phyloP scores from a whole-genome alignment of 805 yeast genomes.

The Ogataea pilisensis region DNA sequence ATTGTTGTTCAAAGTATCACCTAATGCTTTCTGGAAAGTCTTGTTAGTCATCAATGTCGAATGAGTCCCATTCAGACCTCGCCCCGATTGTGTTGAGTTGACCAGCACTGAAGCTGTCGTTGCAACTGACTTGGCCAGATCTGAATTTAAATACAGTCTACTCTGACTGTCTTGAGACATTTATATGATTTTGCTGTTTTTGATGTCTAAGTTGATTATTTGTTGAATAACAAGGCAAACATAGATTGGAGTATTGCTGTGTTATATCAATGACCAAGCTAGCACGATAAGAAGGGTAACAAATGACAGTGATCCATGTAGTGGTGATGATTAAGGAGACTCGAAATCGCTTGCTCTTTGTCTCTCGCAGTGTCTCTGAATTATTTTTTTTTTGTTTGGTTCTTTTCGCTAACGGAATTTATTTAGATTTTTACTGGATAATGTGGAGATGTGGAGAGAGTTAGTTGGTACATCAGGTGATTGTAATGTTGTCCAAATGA shows the following conservation, averaged over 20 bases:
- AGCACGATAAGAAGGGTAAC: too few relatives aligned
- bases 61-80: constrained; percentile 13
- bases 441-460: background rate
- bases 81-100: constrained; percentile 20
- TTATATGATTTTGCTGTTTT: too few relatives aligned
- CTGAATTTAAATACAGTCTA: constrained; percentile 15
- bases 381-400: background rate
- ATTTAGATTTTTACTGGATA: background rate
- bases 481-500: too few relatives aligned
- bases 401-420: background rate
- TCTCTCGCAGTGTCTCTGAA: background rate
- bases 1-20: constrained; percentile 36
- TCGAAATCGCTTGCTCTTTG: background rate
- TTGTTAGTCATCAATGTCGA: constrained; percentile 21
- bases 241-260: too few relatives aligned
- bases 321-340: too few relatives aligned
- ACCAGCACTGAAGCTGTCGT: constrained; percentile 54
- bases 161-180: constrained; percentile 1
- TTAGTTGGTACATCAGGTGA: too few relatives aligned
- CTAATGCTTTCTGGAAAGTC: constrained; percentile 42
- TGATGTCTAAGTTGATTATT: too few relatives aligned
- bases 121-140: constrained; percentile 45
- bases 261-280: too few relatives aligned
- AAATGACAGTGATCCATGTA: too few relatives aligned
- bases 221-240: constrained; percentile 2